phyloP scores from a whole-genome alignment of 140 eudicot species.

The Stevia rebaudiana region DNA sequence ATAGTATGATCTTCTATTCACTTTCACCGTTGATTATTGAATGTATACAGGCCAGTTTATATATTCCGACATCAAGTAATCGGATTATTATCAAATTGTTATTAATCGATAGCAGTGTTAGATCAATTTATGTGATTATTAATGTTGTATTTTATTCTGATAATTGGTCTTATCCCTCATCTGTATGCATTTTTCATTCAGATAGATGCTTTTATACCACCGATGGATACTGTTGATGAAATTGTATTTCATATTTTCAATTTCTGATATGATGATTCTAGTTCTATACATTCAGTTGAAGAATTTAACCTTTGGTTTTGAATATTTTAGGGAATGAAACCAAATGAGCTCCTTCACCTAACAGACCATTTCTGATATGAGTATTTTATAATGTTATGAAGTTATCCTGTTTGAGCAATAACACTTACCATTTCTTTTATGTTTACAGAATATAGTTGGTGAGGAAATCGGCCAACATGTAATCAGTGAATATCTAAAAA shows the following conservation, averaged over 20 bases:
- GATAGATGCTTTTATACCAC: not conserved
- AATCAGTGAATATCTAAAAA: slow-evolving; percentile 64
- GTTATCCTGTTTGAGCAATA: not conserved
- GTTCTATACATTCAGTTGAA: no score
- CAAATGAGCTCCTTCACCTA: no score
- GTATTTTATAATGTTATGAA: no score
- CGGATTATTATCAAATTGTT: not conserved
- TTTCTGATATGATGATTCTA: no score
- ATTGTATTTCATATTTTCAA: not conserved
- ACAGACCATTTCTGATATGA: no score
- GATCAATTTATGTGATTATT: not conserved
- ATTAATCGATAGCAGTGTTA: not conserved
- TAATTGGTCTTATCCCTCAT: not conserved
- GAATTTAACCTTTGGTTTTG: no score
- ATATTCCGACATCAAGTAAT: not conserved
- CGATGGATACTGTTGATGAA: not conserved
- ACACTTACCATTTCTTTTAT: not conserved
- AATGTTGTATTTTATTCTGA: no score
- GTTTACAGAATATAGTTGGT: slow-evolving; percentile 76
- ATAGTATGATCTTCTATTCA: not conserved
- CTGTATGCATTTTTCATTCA: not conserved
- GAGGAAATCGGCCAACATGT: slow-evolving; percentile 72
- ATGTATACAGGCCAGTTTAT: not conserved
- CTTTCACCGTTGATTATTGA: not conserved
- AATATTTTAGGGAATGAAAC: no score